These are phyloP conservation scores for Krasilnikovozyma curviuscula DNA, from an alignment of 768 basidiomycete species.

Conservation along the genomic window DNA sequence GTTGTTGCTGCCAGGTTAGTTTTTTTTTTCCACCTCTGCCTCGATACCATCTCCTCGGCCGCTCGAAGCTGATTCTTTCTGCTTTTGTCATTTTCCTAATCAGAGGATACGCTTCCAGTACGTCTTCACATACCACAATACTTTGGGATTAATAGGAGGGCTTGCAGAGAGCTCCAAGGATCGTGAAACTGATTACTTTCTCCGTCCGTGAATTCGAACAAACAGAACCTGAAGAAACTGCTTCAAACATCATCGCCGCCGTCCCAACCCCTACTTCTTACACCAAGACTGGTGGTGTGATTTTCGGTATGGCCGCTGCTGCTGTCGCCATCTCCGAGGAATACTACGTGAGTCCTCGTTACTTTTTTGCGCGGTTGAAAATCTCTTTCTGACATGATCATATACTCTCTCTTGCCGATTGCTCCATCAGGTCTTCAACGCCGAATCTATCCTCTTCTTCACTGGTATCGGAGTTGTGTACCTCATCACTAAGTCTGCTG, in stretches of 20 bases:
- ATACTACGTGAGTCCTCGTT: constrained; percentile 43
- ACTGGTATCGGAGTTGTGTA: constrained; percentile 67
- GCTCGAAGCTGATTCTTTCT: too few relatives aligned
- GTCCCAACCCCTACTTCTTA: constrained; percentile 54
- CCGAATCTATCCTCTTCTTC: constrained; percentile 74
- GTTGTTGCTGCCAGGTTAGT: too few relatives aligned
- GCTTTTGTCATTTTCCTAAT: too few relatives aligned
- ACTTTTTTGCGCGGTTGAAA: too few relatives aligned
- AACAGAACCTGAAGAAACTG: constrained; percentile 75
- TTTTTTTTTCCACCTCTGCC: too few relatives aligned
- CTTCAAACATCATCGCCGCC: constrained; percentile 75
- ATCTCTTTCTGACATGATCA: not conserved
- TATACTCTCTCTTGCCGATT: not conserved
- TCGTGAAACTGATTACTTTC: too few relatives aligned
- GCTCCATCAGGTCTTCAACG: constrained; percentile 47
- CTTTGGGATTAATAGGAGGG: too few relatives aligned
- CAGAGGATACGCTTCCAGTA: too few relatives aligned
- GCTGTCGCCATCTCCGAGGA: constrained; percentile 92
- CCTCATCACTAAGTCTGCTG: constrained; percentile 54
- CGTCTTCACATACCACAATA: too few relatives aligned
- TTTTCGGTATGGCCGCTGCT: constrained; percentile 70
- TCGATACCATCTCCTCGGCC: too few relatives aligned
- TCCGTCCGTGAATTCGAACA: too few relatives aligned
- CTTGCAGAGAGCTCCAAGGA: too few relatives aligned
- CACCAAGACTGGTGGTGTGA: constrained; percentile 83